Evolutionary conservation across 148 eudicot species (phyloP), one percentile per base, ranked within the genome.

Genomic region (Amaranthus cruentus): DNA sequence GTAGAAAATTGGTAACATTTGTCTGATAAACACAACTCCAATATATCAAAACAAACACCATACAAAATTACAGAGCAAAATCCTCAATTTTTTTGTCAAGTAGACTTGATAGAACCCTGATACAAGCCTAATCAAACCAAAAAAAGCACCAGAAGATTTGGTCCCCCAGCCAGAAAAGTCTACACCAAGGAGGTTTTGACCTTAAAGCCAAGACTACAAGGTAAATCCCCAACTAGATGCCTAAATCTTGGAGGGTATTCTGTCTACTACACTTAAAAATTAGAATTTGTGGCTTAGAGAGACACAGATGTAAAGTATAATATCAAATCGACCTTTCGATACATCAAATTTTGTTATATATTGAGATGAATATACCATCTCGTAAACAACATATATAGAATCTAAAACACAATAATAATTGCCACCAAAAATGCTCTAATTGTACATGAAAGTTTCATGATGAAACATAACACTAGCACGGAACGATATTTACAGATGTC

Each of bases 141-240:
- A 28, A 28, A 28, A 28, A 2, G 38, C 1, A 0, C 38, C 38
- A 28, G 38, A 28, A 2, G 2, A 28, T 28, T 28, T 28, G 96
- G 89, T 81, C 98, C 84, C 82, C 97, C 98, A 66, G 79, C 82
- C 86, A 42, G 68, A 12, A 21, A 81, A 53, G 58, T 7, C 72
- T 80, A 84, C 78, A 63, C 62, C 62, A 28, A 60, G 0, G 4
- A 60, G 38, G 38, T 0, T 28, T 28, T 28, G 38, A 28, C 38
- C 1, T 28, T 28, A 28, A 28, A 28, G 38, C 38, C 38, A 28
- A 28, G 38, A 28, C 38, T 2, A 28, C 38, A 28, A 28, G 2
- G 38, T 28, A 28, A 28, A 28, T 28, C 2, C 12, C 46, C 64
- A 28, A 3, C 46, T 11, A 28, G 7, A 21, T 4, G 64, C 11